Conservation (phyloP, 192 early-diverging fungal genomes). For the Linnemannia zychae region DNA sequence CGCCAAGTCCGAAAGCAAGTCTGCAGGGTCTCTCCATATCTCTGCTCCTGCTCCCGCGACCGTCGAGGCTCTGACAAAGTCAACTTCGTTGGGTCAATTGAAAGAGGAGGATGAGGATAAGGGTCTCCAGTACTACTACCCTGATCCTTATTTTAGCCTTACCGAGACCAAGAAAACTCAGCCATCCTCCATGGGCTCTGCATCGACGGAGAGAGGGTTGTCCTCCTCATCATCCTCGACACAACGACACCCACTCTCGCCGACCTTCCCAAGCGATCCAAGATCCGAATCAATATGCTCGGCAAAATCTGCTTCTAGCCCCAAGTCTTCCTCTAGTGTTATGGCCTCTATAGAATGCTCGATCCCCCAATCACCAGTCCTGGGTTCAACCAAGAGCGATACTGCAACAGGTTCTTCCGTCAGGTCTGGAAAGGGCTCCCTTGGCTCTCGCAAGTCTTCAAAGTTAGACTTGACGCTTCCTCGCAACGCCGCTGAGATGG, state of each 20-base stretch:
- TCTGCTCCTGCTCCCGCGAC: slow-evolving; percentile 2
- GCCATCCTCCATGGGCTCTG: background rate
- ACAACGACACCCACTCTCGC: slow-evolving; percentile 17
- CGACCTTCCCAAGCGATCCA: background rate
- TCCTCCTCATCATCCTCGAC: background rate
- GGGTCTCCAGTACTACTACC: slow-evolving; percentile 42
- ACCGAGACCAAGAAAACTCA: slow-evolving; percentile 22
- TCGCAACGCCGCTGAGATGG: background rate
- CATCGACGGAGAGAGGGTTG: background rate
- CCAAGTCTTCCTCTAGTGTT: background rate
- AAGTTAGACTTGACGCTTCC: slow-evolving; percentile 7
- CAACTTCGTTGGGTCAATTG: slow-evolving; percentile 8
- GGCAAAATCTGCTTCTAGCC: background rate
- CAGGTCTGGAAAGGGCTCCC: background rate
- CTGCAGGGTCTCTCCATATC: background rate
- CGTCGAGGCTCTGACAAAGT: slow-evolving; percentile 24
- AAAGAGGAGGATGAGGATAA: slow-evolving; percentile 25
- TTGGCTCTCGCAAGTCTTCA: slow-evolving; percentile 10
- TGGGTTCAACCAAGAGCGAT: background rate
- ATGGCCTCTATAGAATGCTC: background rate
- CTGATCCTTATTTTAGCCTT: slow-evolving; percentile 32
- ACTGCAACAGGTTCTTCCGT: background rate
- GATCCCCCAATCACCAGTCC: background rate
- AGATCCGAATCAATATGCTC: background rate
- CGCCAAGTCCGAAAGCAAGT: slow-evolving; percentile 3